Evolutionary conservation across 495 filamentous ascomycete species (phyloP), one percentile per base, ranked within the genome.

Genomic region (Aspergillus bridgeri): DNA sequence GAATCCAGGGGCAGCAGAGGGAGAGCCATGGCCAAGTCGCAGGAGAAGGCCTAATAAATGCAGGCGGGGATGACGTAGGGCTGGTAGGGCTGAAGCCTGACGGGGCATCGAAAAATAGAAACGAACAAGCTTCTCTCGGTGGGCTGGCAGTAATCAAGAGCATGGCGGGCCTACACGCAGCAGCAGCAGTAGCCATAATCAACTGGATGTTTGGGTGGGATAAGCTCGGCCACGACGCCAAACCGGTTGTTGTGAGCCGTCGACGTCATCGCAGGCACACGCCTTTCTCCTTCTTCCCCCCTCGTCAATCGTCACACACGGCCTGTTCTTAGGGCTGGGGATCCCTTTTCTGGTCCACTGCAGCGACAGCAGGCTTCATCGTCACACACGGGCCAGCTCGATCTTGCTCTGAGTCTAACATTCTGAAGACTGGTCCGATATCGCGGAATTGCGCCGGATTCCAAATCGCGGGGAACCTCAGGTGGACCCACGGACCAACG

Each of bases 1-100:
- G 53, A 19, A n/a, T 20, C 45, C 22, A 53, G 42, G 48, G 29
- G 25, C 9, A 58, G 42, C 54, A 51, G 49, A 20, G 24, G 17
- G 24, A 15, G 20, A 42, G 50, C 29, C 50, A 52, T 52, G 29
- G 9, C 38, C 20, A 9, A 6, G 11, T 49, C 11, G 15, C 4
- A 5, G 29, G 43, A 52, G 33, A 38, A 15, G 33, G 27, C 27
- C 27, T 29, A 38, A 38, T 38, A 38, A 38, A 38, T n/a, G 7
- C 43, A 20, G 11, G 18, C 24, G 51, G 51, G 27, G 23, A 56
- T 60, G 58, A 60, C 58, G 58, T 56, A 51, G 47, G 47, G 17
- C 51, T 60, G 48, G 23, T 23, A 24, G 48, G 48, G 48, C 23
- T 50, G 48, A 50, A 22, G 25, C 3, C 25, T 3, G 25, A 27